These are phyloP conservation scores for Tremellales sp. DNA, from an alignment of 1,284 basidiomycete species.

Conservation along the genomic window DNA sequence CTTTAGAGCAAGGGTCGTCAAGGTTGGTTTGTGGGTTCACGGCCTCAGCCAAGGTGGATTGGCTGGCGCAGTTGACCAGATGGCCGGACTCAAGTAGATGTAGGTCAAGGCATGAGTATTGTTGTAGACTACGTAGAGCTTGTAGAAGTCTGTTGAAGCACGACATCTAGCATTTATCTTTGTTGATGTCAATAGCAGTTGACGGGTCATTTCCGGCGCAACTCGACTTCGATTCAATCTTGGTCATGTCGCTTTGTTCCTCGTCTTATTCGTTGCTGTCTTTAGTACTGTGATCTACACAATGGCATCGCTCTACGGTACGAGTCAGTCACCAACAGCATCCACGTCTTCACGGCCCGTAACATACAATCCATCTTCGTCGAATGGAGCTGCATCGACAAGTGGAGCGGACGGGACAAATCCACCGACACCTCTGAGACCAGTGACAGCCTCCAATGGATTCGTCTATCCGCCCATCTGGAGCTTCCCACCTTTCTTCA, in stretches of 20 bases:
- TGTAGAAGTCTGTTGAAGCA: no score
- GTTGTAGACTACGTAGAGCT: no score
- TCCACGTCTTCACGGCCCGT: not conserved
- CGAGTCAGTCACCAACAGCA: not conserved
- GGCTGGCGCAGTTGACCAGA: slow-evolving; percentile 28
- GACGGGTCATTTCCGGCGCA: no score
- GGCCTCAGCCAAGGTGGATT: slow-evolving; percentile 38
- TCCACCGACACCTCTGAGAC: slow-evolving; percentile 21
- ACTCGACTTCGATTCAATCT: no score
- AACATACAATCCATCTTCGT: not conserved
- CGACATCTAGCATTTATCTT: no score
- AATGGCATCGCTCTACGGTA: no score
- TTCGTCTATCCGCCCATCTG: slow-evolving; percentile 52
- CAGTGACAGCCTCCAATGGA: slow-evolving; percentile 26
- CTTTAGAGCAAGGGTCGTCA: slow-evolving; percentile 59
- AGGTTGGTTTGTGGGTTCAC: slow-evolving; percentile 60
- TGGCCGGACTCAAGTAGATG: no score
- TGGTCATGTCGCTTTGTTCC: no score
- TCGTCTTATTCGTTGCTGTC: no score
- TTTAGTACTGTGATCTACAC: no score
- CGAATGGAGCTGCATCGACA: not conserved
- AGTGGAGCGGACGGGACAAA: not conserved
- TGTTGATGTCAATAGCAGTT: no score
- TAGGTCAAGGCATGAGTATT: no score
- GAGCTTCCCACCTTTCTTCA: slow-evolving; percentile 57